phyloP scores from a whole-genome alignment of 2,329 filamentous ascomycete genomes.

The Colletotrichum chrysophilum region DNA sequence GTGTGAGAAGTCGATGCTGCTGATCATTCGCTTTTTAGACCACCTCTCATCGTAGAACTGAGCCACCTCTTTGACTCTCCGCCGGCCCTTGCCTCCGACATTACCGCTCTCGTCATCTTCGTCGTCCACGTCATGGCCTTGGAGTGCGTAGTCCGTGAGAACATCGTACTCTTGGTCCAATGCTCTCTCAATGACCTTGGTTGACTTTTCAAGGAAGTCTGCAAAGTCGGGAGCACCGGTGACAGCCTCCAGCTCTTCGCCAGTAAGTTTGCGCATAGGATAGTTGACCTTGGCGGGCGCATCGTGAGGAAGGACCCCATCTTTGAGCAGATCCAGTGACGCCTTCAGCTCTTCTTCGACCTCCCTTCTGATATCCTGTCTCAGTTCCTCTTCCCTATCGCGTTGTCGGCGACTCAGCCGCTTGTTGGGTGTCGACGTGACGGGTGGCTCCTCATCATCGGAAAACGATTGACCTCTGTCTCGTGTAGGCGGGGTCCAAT shows the following conservation, averaged over 20 bases:
- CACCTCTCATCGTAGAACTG: constrained; percentile 96
- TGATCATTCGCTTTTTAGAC: constrained; percentile 98
- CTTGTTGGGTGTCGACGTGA: constrained; percentile 69
- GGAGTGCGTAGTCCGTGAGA: constrained; percentile 89
- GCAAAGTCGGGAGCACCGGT: constrained; percentile 92
- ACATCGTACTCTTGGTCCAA: constrained; percentile 97
- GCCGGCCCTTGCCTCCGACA: constrained; percentile 71
- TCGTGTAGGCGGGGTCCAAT: constrained; percentile 65
- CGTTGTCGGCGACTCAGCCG: constrained; percentile 79
- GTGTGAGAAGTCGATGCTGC: constrained; percentile 91
- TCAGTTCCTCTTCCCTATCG: constrained; percentile 86
- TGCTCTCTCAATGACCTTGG: constrained; percentile 95
- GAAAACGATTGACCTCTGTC: constrained; percentile 63
- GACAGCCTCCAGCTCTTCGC: constrained; percentile 88
- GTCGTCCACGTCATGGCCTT: constrained; percentile 76
- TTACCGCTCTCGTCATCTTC: constrained; percentile 81
- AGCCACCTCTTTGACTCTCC: constrained; percentile 83
- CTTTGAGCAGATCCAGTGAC: constrained; percentile 64
- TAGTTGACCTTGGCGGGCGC: constrained; percentile 61
- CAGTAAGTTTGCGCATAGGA: constrained; percentile 78
- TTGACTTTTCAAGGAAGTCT: constrained; percentile 93
- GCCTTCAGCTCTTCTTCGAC: constrained; percentile 91
- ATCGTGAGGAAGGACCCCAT: constrained; percentile 52
- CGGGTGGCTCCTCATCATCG: constrained; percentile 66
- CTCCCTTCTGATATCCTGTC: constrained; percentile 82